These are phyloP conservation scores for Aristolochia californica DNA, from an alignment of 164 flowering plant species.

Conservation along the genomic window DNA sequence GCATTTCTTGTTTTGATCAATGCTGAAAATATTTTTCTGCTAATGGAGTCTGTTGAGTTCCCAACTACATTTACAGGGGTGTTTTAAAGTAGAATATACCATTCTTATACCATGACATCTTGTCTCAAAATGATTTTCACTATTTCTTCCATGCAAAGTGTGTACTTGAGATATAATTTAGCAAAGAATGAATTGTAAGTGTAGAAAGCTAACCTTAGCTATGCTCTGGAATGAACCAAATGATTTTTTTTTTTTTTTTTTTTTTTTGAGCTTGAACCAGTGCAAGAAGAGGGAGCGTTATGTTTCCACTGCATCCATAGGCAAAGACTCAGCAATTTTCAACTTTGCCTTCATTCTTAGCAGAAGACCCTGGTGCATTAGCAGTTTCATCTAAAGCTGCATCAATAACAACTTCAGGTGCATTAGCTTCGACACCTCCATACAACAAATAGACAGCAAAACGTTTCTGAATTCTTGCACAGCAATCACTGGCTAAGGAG, in stretches of 20 bases:
- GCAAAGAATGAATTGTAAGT: neutral
- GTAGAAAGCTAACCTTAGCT: slow-evolving; percentile 41
- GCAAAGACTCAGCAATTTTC: slow-evolving; percentile 53
- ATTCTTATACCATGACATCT: too few species aligned
- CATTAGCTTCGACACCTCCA: slow-evolving; percentile 84
- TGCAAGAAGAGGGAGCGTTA: slow-evolving; percentile 80
- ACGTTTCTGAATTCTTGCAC: slow-evolving; percentile 74
- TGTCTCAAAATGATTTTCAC: too few species aligned
- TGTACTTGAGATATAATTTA: too few species aligned
- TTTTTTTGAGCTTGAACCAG: slow-evolving; percentile 92
- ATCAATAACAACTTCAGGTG: slow-evolving; percentile 80
- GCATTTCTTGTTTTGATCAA: too few species aligned
- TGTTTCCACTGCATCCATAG: slow-evolving; percentile 80
- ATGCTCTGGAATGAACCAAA: slow-evolving; percentile 39
- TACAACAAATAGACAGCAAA: slow-evolving; percentile 78
- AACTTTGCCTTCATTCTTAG: slow-evolving; percentile 86
- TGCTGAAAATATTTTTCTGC: too few species aligned
- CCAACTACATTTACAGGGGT: too few species aligned
- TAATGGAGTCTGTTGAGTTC: too few species aligned
- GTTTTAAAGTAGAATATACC: too few species aligned
- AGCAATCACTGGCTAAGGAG: slow-evolving; percentile 64
- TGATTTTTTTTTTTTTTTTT: too few species aligned
- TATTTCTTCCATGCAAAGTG: too few species aligned
- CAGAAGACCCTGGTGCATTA: slow-evolving; percentile 90
- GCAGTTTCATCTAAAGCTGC: slow-evolving; percentile 95